phyloP scores from a whole-genome alignment of 2,329 filamentous ascomycete species.

The Epichloe typhina region DNA sequence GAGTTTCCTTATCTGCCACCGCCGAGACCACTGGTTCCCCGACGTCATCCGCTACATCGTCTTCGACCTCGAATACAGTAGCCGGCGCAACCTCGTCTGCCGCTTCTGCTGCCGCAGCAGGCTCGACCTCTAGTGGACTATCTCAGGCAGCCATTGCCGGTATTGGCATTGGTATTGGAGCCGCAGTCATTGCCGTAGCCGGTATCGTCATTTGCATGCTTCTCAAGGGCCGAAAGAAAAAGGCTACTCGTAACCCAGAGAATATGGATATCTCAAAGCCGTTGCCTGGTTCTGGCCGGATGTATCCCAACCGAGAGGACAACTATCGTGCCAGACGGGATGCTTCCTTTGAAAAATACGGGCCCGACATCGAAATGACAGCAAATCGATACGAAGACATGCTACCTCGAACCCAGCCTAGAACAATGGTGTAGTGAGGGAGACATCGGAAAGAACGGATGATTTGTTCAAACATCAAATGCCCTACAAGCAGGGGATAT shows the following conservation, averaged over 20 bases:
- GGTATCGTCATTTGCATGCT: slow-evolving; percentile 27
- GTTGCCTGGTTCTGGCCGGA: slow-evolving; percentile 30
- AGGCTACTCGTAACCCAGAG: slow-evolving; percentile 5
- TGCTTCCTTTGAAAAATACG: slow-evolving; percentile 23
- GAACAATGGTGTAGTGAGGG: slow-evolving; percentile 24
- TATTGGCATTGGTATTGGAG: slow-evolving; percentile 33
- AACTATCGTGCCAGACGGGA: slow-evolving; percentile 5
- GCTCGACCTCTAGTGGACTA: slow-evolving; percentile 17
- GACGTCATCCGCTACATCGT: slow-evolving; percentile 3
- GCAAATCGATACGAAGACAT: slow-evolving; percentile 45
- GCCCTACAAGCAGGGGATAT: background rate
- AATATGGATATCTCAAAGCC: slow-evolving; percentile 37
- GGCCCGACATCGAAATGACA: slow-evolving; percentile 35
- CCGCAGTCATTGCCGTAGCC: slow-evolving; percentile 26
- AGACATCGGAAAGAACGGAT: background rate
- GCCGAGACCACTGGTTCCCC: slow-evolving; percentile 4
- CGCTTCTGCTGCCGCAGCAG: slow-evolving; percentile 1
- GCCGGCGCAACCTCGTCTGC: slow-evolving; percentile 7
- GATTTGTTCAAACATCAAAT: background rate
- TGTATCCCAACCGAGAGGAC: slow-evolving; percentile 23
- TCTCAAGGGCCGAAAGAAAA: slow-evolving; percentile 17
- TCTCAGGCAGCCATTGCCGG: slow-evolving; percentile 33
- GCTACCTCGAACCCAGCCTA: slow-evolving; percentile 37
- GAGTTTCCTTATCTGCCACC: background rate
- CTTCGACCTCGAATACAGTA: slow-evolving; percentile 1